phyloP scores from a whole-genome alignment of 768 basidiomycete species.

The Coprinellus aureogranulatus region DNA sequence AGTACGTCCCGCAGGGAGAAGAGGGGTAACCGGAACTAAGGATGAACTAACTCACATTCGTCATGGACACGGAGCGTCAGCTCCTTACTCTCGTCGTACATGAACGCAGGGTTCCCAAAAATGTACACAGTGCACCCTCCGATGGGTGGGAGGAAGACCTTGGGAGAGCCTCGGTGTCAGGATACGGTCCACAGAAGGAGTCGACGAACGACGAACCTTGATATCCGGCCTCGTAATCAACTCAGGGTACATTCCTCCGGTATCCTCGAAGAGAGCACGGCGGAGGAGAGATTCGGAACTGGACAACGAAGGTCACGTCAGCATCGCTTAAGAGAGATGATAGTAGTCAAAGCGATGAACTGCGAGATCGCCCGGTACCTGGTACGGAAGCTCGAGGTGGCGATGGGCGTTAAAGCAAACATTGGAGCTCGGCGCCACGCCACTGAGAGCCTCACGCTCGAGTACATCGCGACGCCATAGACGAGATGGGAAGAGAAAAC shows the following conservation, averaged over 20 bases:
- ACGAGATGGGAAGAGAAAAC: neutral
- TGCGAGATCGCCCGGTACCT: too few species aligned
- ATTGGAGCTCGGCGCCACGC: too few species aligned
- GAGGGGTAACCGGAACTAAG: too few species aligned
- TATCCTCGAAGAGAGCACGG: conserved; percentile 93
- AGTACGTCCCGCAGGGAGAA: neutral
- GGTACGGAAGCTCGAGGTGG: too few species aligned
- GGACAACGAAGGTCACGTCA: too few species aligned
- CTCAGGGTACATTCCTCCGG: conserved; percentile 94
- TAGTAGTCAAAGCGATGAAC: too few species aligned
- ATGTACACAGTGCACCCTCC: conserved; percentile 91
- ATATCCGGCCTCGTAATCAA: conserved; percentile 93
- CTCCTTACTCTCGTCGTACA: conserved; percentile 74
- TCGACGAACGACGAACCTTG: conserved; percentile 37
- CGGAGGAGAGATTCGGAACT: conserved; percentile 83
- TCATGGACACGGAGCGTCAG: conserved; percentile 90
- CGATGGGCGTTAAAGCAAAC: too few species aligned
- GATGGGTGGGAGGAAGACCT: conserved; percentile 89
- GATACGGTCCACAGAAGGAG: too few species aligned
- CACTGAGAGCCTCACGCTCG: too few species aligned
- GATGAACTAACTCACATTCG: conserved; percentile 57
- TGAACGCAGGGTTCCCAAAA: conserved; percentile 80
- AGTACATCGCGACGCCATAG: too few species aligned
- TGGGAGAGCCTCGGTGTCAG: too few species aligned
- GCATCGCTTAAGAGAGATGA: too few species aligned